Evolutionary conservation across 2,329 filamentous ascomycete genomes (phyloP), one percentile per base, ranked within the genome.

Genomic region (Grosmannia penicillata): DNA sequence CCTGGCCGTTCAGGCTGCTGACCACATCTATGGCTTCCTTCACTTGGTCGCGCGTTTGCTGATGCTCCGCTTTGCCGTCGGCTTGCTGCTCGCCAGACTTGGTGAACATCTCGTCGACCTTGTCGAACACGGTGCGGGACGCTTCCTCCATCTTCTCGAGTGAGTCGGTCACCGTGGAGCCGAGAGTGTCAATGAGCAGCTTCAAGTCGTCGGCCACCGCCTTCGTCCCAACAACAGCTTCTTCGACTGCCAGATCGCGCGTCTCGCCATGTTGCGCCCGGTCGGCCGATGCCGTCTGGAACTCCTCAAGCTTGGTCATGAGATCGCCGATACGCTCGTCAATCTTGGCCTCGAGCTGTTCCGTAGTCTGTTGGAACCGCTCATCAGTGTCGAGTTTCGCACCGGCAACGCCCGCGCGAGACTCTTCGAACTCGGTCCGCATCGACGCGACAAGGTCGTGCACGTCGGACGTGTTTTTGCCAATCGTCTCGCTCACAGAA

Each of bases 141-240:
- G 91, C 85, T 51, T 85, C 79, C 40, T 84, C 77, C 70, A 89
- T 81, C 58, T 86, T 89, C 51, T 93, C 83, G 40, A 87, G 72
- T 1, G 82, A 80, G 38, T 93, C 84, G 0, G 79, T 82, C 38
- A 94, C 76, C 7, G 78, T 79, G 26, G 75, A 75, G 8, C 85
- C 83, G 33, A 95, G 77, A 0, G 83, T 86, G 48, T 93, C 86
- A 40, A 94, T 78, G 1, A 93, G 74, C 8, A 83, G 63, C 56
- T 84, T 89, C 42, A 96, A 72, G 48, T 96, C 91, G 44, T 95
- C 87, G 0, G 85, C 77, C 38, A 93, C 73, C 5, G 72, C 68
- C 58, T 86, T 94, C 21, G 82, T 89, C 43, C 69, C 73, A 14
- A 76, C 66, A 8, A 93, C 65, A 5, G 85, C 75, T 39, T 82